Base-by-base conservation (phyloP, 345 rosid genomes). In the Gynandropsis gynandra region DNA sequence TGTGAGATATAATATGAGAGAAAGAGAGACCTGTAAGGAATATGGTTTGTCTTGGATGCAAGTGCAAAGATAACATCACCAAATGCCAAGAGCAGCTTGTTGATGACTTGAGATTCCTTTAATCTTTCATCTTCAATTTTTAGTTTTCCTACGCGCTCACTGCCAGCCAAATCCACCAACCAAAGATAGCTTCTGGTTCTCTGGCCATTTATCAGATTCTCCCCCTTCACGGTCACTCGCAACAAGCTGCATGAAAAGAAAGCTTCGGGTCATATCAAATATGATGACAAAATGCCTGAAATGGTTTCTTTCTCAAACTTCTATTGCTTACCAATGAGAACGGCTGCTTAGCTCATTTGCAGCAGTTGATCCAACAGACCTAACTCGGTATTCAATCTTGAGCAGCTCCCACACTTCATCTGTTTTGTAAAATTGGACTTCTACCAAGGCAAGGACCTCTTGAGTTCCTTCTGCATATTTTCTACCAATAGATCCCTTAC, bases 11-110 rank as follows among this genome's bases (percentile, higher is more conserved):
- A n/a, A n/a, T n/a, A n/a, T n/a, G n/a, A n/a, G n/a, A n/a, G n/a
- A n/a, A n/a, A n/a, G n/a, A n/a, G n/a, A n/a, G n/a, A n/a, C n/a
- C n/a, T n/a, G n/a, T n/a, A n/a, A n/a, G n/a, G n/a, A n/a, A n/a
- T n/a, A n/a, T n/a, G n/a, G n/a, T n/a, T n/a, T n/a, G n/a, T n/a
- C n/a, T n/a, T n/a, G n/a, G n/a, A n/a, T 19, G 94, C 89, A 49
- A 81, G 86, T 15, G 89, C 79, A 51, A 83, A 67, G 32, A 84
- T 77, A 42, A 81, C 94, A 59, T 84, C 94, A 16, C 94, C 94
- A 36, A 84, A 80, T 2, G 94, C 85, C 5, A 89, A 84, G 45
- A 84, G 89, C 21, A 89, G 79, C 62, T 79, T 84, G 44, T 84
- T 84, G 18, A 84, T 81, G 60, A 72, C 79, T 21, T 81, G 86